Evolutionary conservation across 306 rosid species (phyloP).

Genomic region (Arachis stenosperma): DNA sequence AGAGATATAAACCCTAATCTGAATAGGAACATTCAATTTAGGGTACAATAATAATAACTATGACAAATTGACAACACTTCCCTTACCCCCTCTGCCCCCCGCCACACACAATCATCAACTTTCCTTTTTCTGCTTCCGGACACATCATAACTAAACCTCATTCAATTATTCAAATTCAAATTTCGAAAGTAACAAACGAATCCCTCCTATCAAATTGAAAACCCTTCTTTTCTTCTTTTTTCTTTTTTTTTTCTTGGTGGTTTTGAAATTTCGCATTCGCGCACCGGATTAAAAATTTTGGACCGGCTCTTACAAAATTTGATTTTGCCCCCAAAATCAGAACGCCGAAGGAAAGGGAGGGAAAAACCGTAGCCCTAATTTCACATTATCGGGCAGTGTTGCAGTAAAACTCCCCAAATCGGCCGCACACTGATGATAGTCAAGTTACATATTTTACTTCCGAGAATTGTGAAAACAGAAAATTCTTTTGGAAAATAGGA

Average conservation of each 20-base stretch:
- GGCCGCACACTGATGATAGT: not conserved
- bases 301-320: not conserved
- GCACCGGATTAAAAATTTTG: slow-evolving; percentile 24
- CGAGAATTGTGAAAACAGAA: not conserved
- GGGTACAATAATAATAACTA: not conserved
- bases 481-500: not conserved
- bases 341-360: not conserved
- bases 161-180: slow-evolving; percentile 10
- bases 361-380: not conserved
- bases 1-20: slow-evolving; percentile 9
- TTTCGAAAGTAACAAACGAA: not conserved
- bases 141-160: not conserved
- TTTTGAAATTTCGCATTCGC: slow-evolving; percentile 24
- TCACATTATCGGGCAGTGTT: not conserved
- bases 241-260: not conserved
- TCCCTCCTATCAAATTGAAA: not conserved
- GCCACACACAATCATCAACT: slow-evolving; percentile 8
- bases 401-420: not conserved
- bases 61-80: not conserved
- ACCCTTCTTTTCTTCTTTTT: not conserved
- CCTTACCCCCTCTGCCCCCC: not conserved
- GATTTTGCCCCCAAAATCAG: not conserved
- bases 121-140: slow-evolving; percentile 31
- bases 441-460: not conserved
- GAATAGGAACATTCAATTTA: not conserved